These are phyloP conservation scores for Phytophthora macrochlamydospora DNA, from an alignment of 352 stramenopile genomes.

Conservation along the genomic window DNA sequence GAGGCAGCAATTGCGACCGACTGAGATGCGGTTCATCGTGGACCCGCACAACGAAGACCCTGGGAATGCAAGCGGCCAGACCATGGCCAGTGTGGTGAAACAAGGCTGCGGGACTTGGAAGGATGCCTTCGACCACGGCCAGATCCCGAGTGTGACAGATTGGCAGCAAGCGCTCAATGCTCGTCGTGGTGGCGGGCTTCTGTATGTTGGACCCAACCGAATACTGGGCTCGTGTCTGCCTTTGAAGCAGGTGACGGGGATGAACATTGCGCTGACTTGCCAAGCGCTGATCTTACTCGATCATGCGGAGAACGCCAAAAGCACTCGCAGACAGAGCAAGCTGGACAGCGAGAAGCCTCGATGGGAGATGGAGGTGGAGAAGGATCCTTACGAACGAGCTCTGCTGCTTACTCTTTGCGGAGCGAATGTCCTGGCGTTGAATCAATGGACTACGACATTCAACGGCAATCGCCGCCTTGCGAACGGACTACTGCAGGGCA, in stretches of 20 bases:
- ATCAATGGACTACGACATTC: constrained; percentile 86
- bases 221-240: constrained; percentile 58
- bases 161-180: constrained; percentile 72
- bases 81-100: constrained; percentile 47
- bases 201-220: constrained; percentile 79
- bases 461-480: constrained; percentile 72
- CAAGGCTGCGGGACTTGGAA: constrained; percentile 61
- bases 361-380: constrained; percentile 68
- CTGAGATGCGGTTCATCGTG: constrained; percentile 68
- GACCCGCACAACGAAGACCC: constrained; percentile 67
- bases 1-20: constrained; percentile 53
- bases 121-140: constrained; percentile 60
- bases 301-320: constrained; percentile 79
- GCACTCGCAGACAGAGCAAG: constrained; percentile 85
- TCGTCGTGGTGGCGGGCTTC: constrained; percentile 57
- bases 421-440: constrained; percentile 75
- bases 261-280: constrained; percentile 70
- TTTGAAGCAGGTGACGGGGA: constrained; percentile 54
- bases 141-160: constrained; percentile 65
- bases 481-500: constrained; percentile 45
- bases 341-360: constrained; percentile 78
- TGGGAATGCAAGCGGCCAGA: constrained; percentile 40
- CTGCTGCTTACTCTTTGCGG: constrained; percentile 81
- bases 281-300: constrained; percentile 78
- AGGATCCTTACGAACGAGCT: constrained; percentile 62